Base-by-base conservation (phyloP, 257 asterid genomes). In the Capsicum pubescens region DNA sequence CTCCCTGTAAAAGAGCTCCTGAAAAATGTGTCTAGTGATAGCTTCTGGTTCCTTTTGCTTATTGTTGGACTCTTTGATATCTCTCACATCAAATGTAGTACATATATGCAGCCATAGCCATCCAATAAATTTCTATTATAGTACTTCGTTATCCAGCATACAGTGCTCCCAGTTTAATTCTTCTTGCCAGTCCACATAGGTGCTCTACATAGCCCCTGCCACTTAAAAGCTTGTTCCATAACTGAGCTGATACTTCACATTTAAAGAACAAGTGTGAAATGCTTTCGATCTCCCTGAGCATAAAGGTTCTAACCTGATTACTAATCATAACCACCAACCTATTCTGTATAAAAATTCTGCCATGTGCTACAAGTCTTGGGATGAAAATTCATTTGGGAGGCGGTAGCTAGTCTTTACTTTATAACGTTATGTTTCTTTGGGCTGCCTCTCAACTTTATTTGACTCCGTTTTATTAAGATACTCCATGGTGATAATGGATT, bases 341-440 rank as follows among this genome's bases (percentile, higher is more conserved):
- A 64, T 64, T 17, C 71, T 4, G 42, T 64, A 32, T 26, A 64
- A 64, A 64, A 64, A 11, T 26, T 26, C 13, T 26, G 71, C 7
- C 44, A 64, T 26, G 44, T 64, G 71, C 71, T 64, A 64, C 44
- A 1, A 26, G 32, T 26, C 32, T 26, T 26, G 26, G 2, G 71
- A 64, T 64, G 44, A 64, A 64, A 64, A 64, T 64, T 42, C 44
- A 26, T 64, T 64, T 64, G 21, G 74, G 74, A 67, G 74, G 74
- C 76, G 2, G 76, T 36, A 36, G 76, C 76, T 26, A 26, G 32
- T 26, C 32, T 26, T 26, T 26, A 26, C 32, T 26, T 36, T 68
- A 13, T 36, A 15, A 68, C 0, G 26, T 68, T 68, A 68, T 16
- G 52, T 8, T 39, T 15, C 54, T 68, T 67, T 68, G 77, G 17